A percentile compares a stretch with the other conserved stretches of the same genome.
Evolutionary conservation across 108 stramenopile species (phyloP).

Genomic region (Heterococcus sp.): DNA sequence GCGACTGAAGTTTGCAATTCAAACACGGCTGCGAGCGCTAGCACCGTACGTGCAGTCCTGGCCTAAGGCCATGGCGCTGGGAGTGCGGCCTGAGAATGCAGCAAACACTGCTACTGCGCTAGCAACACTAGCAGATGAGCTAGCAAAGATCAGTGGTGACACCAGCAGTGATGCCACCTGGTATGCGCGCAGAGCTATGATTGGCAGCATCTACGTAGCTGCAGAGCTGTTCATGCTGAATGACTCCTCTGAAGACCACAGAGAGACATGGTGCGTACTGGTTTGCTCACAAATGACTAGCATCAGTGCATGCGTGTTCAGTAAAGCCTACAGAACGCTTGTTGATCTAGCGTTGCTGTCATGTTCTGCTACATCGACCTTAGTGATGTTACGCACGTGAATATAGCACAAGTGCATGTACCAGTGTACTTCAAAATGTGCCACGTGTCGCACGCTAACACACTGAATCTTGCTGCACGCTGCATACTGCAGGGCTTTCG

Average conservation of each 20-base stretch:
- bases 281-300: too few relatives aligned
- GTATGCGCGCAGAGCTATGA: not conserved
- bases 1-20: not conserved
- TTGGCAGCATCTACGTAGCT: not conserved
- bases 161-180: not conserved
- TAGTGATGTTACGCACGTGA: too few relatives aligned
- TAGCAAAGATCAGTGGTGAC: conserved; percentile 24
- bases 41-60: not conserved
- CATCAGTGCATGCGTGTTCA: too few relatives aligned
- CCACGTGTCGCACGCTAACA: too few relatives aligned
- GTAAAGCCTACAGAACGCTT: too few relatives aligned
- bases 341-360: too few relatives aligned
- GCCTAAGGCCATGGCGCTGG: not conserved
- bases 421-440: too few relatives aligned
- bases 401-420: too few relatives aligned
- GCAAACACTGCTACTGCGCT: conserved; percentile 12
- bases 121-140: conserved; percentile 30
- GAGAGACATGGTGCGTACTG: conserved; percentile 27
- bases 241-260: conserved; percentile 15
- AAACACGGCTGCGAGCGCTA: not conserved
- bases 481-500: not conserved
- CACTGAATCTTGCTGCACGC: too few relatives aligned
- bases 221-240: conserved; percentile 36
- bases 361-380: too few relatives aligned
- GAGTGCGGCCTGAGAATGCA: conserved; percentile 1